Evolutionary conservation across 192 early-diverging fungal genomes (phyloP).

Genomic region (Phlyctochytrium planicorne): DNA sequence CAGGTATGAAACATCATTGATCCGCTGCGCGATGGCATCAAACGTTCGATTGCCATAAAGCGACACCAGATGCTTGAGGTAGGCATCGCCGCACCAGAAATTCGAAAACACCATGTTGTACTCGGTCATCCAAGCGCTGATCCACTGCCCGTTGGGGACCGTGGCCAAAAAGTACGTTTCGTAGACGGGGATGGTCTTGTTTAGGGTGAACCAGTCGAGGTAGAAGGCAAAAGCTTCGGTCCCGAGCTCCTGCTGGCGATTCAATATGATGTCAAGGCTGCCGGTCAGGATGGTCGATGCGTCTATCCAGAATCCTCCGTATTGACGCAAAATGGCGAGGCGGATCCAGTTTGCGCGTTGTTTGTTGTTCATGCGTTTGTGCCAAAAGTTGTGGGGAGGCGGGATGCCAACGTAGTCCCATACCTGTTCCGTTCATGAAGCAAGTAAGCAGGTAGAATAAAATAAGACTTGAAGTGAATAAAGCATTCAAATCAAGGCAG

Average conservation of each 20-base stretch:
- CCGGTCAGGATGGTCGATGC: constrained; percentile 5
- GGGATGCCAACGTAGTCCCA: neutral
- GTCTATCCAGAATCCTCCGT: constrained; percentile 5
- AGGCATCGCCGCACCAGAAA: neutral
- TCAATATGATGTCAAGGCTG: neutral
- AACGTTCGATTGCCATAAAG: neutral
- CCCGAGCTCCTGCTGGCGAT: neutral
- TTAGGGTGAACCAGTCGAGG: neutral
- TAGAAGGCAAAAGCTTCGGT: neutral
- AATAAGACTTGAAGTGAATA: too few relatives aligned
- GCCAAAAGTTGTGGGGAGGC: neutral
- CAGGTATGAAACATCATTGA: neutral
- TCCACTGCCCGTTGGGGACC: neutral
- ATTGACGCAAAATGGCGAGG: neutral
- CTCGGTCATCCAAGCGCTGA: neutral
- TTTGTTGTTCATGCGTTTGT: neutral
- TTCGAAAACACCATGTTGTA: neutral
- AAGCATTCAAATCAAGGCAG: too few relatives aligned
- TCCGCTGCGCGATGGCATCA: neutral
- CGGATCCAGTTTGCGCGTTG: constrained; percentile 9
- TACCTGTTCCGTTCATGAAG: too few relatives aligned
- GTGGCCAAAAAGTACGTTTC: constrained; percentile 5
- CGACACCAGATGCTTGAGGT: neutral
- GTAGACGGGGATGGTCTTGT: neutral
- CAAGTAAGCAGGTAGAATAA: too few relatives aligned